A percentile compares a stretch with the other conserved stretches of the same genome.
phyloP scores from a whole-genome alignment of 345 rosid species.

The Arabidopsis suecica region DNA sequence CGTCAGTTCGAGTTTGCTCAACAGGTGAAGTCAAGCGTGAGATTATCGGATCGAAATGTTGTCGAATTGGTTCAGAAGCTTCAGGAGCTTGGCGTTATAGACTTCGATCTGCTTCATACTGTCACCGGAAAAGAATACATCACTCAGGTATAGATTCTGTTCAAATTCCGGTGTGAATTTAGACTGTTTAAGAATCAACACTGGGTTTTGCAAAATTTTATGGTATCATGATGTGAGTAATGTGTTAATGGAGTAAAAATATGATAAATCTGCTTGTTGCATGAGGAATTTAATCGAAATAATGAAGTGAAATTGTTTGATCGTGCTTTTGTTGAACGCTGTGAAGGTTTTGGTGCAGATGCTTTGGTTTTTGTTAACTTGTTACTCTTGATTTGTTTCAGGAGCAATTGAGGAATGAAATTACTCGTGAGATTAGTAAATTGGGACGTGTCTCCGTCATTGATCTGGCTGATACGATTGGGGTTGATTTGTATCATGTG shows the following conservation, averaged over 20 bases:
- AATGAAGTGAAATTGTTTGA: conserved; percentile 28
- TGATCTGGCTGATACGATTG: conserved; percentile 80
- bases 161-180: neutral
- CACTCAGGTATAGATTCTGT: conserved; percentile 61
- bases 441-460: conserved; percentile 85
- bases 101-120: conserved; percentile 97
- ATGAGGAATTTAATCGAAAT: conserved; percentile 12
- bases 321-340: conserved; percentile 2
- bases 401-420: conserved; percentile 90
- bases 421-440: conserved; percentile 61
- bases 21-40: conserved; percentile 85
- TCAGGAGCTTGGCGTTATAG: conserved; percentile 86
- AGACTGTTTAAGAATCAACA: neutral
- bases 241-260: conserved; percentile 2
- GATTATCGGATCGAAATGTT: conserved; percentile 90
- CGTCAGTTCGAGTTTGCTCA: conserved; percentile 94
- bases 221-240: neutral
- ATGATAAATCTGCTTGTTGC: conserved; percentile 22
- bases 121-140: conserved; percentile 95
- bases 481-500: conserved; percentile 91
- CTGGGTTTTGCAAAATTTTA: neutral
- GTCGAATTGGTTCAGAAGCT: conserved; percentile 98
- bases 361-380: too few species aligned
- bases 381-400: conserved; percentile 25
- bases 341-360: neutral